phyloP scores from a whole-genome alignment of 352 stramenopile genomes.

The Phytophthora chlamydospora region DNA sequence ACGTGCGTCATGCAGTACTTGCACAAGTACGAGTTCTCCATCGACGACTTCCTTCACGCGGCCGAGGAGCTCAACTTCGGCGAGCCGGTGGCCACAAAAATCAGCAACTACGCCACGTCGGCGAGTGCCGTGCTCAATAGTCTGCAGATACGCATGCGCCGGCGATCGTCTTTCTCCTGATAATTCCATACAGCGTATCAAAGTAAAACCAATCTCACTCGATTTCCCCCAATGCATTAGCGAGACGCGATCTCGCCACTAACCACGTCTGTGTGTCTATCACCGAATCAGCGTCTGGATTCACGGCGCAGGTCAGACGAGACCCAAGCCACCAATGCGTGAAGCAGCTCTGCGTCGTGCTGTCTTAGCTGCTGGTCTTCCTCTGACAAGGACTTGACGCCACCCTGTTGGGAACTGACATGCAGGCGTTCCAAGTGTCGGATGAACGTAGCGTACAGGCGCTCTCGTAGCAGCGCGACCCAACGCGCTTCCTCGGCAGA shows the following conservation, averaged over 20 bases:
- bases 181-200: too few species aligned
- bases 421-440: conserved; percentile 73
- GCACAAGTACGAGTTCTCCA: conserved; percentile 85
- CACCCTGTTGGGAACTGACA: conserved; percentile 30
- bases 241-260: too few species aligned
- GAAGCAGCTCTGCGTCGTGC: conserved; percentile 64
- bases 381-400: conserved; percentile 4
- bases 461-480: conserved; percentile 58
- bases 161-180: conserved; percentile 59
- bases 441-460: conserved; percentile 66
- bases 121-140: conserved; percentile 48
- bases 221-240: too few species aligned
- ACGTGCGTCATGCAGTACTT: conserved; percentile 78
- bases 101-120: conserved; percentile 11
- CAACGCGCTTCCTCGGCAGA: conserved; percentile 49
- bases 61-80: conserved; percentile 58
- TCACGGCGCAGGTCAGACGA: conserved; percentile 46
- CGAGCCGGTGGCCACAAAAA: conserved; percentile 11
- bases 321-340: conserved; percentile 58
- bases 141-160: conserved; percentile 62
- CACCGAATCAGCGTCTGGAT: conserved; percentile 2
- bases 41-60: conserved; percentile 70
- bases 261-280: not conserved
- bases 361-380: conserved; percentile 34
- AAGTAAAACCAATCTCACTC: too few species aligned